Conservation (phyloP, 2,329 filamentous ascomycete genomes). For the Fusarium sp. region DNA sequence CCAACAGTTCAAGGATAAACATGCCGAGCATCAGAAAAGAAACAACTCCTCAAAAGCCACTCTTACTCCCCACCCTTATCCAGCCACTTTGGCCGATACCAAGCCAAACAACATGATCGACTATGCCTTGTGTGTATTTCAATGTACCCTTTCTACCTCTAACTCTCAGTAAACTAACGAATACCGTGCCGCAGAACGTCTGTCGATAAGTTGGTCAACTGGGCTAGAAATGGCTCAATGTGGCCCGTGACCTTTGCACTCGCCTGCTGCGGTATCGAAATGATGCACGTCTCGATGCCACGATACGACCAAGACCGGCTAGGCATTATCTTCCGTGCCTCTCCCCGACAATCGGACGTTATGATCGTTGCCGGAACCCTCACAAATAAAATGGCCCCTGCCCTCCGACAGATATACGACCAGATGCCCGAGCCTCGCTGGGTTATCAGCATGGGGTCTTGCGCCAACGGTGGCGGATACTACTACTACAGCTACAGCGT, state of each 20-base stretch:
- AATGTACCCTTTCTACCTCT: rapidly evolving
- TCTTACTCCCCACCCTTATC: background rate
- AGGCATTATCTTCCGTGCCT: constrained; percentile 76
- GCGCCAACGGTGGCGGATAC: constrained; percentile 79
- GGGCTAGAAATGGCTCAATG: constrained; percentile 70
- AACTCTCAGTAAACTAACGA: too few species aligned
- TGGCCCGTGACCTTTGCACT: constrained; percentile 74
- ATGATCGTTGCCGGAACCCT: constrained; percentile 77
- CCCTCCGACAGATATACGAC: constrained; percentile 74
- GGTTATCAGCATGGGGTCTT: constrained; percentile 77
- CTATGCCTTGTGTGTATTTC: constrained; percentile 28
- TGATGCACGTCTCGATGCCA: constrained; percentile 74
- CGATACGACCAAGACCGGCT: constrained; percentile 74
- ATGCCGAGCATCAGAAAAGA: background rate
- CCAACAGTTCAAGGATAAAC: background rate
- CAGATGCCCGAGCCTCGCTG: constrained; percentile 76
- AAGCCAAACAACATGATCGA: constrained; percentile 33
- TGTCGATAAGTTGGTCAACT: constrained; percentile 67
- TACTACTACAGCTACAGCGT: constrained; percentile 81
- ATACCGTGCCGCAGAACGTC: constrained; percentile 58
- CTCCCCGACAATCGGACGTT: constrained; percentile 73
- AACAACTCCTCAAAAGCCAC: background rate
- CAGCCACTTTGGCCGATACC: constrained; percentile 5
- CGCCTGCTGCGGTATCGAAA: constrained; percentile 73
- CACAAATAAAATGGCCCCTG: constrained; percentile 77